Conservation (phyloP, 2,329 filamentous ascomycete genomes). For the Penicillium corylophilum region DNA sequence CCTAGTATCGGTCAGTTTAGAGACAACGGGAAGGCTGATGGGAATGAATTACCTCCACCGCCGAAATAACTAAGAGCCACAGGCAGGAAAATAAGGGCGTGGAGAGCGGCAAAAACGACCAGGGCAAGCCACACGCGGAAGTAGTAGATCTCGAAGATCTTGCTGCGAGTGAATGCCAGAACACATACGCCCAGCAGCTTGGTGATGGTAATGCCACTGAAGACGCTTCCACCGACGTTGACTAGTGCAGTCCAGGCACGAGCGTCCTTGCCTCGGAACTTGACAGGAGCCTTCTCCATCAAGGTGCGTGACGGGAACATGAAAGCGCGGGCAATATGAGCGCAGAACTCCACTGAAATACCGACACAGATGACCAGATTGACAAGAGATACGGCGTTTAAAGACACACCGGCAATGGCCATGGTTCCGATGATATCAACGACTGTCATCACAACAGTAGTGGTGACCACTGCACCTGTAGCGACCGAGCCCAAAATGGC, state of each 20-base stretch:
- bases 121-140: slow-evolving; percentile 95
- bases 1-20: slow-evolving; percentile 46
- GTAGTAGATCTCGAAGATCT: slow-evolving; percentile 99
- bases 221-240: slow-evolving; percentile 91
- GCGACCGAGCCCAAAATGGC: slow-evolving; percentile 78
- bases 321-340: slow-evolving; percentile 92
- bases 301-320: slow-evolving; percentile 84
- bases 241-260: slow-evolving; percentile 90
- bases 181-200: slow-evolving; percentile 91
- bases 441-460: slow-evolving; percentile 89
- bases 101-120: slow-evolving; percentile 82
- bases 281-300: slow-evolving; percentile 75
- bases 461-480: slow-evolving; percentile 78
- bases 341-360: slow-evolving; percentile 95
- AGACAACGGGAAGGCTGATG: neutral
- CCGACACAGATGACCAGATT: slow-evolving; percentile 97
- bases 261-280: slow-evolving; percentile 78
- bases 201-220: slow-evolving; percentile 93
- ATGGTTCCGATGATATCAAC: slow-evolving; percentile 94
- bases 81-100: slow-evolving; percentile 87
- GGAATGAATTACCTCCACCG: slow-evolving; percentile 60
- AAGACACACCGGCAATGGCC: slow-evolving; percentile 81
- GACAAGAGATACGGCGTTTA: slow-evolving; percentile 93
- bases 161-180: slow-evolving; percentile 89
- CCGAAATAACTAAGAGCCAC: slow-evolving; percentile 84